Base-by-base conservation (phyloP, 768 basidiomycete species). In the Mycena indigotica region DNA sequence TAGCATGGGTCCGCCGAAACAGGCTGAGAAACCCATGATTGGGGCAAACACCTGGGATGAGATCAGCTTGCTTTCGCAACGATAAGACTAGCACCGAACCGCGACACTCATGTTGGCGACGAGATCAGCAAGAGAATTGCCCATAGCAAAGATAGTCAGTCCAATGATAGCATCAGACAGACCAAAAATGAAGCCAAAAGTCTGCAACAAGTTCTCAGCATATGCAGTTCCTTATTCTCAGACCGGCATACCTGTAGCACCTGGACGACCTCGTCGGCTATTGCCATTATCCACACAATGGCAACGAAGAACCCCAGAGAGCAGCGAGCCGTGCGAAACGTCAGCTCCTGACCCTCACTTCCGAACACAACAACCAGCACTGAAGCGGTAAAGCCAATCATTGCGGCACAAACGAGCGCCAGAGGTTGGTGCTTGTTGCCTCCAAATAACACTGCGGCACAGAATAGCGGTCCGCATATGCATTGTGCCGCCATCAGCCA, bases 101-200 rank as follows among this genome's bases (percentile, higher is more conserved):
- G 96, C 96, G 10, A 98, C 93, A 52, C 91, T 94, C 78, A 93
- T 91, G 73, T 98, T 98, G 21, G 97, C 96, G 5, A 99, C 95
- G 21, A 98, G 83, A 73, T 99, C 97, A 0, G 95, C 96, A 4
- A 97, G 81, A 15, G 93, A 96, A 71, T 98, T 98, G 24, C 97
- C 96, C 26, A 98, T 82, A 1, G 96, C 97, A 62, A 99, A 99
- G 57, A 99, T 89, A 1, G 96, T 98, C 39, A 99, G 75, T 13
- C 96, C 96, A 55, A 99, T 91, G 69, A 99, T 96, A 41, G 97
- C 95, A 67, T 98, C 95, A 16, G 95, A 97, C 24, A 99, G 80
- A 2, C 95, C 96, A 67, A 99, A 91, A 51, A 98, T 91, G 68
- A 89, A 84, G 5, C 96, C 97, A 64, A 97, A 89, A 0, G 93